Evolutionary conservation across 2,329 filamentous ascomycete species (phyloP).

Genomic region (Beauveria pseudobassiana): DNA sequence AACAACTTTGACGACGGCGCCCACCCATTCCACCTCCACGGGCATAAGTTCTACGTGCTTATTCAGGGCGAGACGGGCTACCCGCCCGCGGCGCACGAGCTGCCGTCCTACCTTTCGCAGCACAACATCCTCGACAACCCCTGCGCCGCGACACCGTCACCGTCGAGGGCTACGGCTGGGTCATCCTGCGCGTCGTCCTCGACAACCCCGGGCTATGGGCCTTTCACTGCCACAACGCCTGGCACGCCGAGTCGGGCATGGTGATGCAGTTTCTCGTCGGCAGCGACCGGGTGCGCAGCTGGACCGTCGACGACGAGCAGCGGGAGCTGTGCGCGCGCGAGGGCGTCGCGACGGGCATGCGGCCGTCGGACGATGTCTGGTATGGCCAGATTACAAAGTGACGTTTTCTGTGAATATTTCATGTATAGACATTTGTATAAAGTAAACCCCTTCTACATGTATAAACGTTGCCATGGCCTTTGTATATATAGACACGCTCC

Average conservation of each 20-base stretch:
- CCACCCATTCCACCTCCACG: constrained; percentile 49
- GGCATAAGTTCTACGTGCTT: constrained; percentile 47
- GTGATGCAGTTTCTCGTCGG: constrained; percentile 47
- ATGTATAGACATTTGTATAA: background rate
- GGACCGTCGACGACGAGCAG: constrained; percentile 19
- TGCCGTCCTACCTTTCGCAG: constrained; percentile 20
- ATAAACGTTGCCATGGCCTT: too few relatives aligned
- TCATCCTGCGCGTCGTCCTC: constrained; percentile 44
- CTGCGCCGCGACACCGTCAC: constrained; percentile 38
- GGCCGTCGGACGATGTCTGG: constrained; percentile 30
- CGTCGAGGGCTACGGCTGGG: constrained; percentile 47
- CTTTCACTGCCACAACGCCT: constrained; percentile 51
- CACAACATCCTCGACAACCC: constrained; percentile 22
- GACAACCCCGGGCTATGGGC: constrained; percentile 53
- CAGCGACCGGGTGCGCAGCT: constrained; percentile 21
- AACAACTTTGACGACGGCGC: constrained; percentile 48
- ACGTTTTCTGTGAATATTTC: background rate
- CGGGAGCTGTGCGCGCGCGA: constrained; percentile 21
- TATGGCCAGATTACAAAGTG: constrained; percentile 21
- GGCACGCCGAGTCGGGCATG: constrained; percentile 52
- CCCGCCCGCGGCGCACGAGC: constrained; percentile 21
- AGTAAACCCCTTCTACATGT: too few relatives aligned
- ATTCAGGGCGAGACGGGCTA: constrained; percentile 26
- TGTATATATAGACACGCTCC: too few relatives aligned
- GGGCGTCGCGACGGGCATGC: constrained; percentile 24